Evolutionary conservation across 2,329 filamentous ascomycete species (phyloP), one percentile per base, ranked within the genome.

Genomic region (Penicillium sclerotiorum): DNA sequence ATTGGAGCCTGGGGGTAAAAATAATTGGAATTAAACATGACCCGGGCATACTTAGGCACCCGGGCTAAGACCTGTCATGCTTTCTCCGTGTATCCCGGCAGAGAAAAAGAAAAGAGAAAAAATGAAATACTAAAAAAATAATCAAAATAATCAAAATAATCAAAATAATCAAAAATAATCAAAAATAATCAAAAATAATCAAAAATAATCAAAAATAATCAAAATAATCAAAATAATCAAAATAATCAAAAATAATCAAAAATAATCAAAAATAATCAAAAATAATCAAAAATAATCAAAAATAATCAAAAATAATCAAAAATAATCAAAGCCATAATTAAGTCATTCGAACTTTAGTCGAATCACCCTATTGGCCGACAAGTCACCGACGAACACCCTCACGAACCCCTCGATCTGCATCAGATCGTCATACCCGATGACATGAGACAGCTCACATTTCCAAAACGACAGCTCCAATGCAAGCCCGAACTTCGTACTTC

Each of bases 361-460:
- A n/a, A n/a, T n/a, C n/a, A n/a, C 30, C 35, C 33, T 23, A 48
- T 46, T 45, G 47, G 44, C 40, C 45, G 33, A 18, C 23, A 42
- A 36, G 25, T 40, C 48, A 33, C 45, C 44, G 47, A 37, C 39
- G 37, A 48, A 54, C 42, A 45, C 50, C 46, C 39, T 52, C 47
- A 18, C 46, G 50, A 53, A 56, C 46, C 4, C 40, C 40, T 50
- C 41, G 49, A 53, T 56, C 47, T 48, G 36, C 53, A 44, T 39
- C 11, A 46, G 56, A 57, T 57, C 57, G 42, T 38, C 54, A 47
- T 30, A 15, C 25, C 36, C 46, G 38, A 43, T 61, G 59, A 61
- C 59, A 61, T 60, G 52, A 56, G 57, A 61, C 20, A 59, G 46
- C 33, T 60, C 59, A 59, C 47, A 56, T 56, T 49, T 18, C 15